Base-by-base conservation (phyloP, 2,329 filamentous ascomycete species). In the Fusarium sp. region DNA sequence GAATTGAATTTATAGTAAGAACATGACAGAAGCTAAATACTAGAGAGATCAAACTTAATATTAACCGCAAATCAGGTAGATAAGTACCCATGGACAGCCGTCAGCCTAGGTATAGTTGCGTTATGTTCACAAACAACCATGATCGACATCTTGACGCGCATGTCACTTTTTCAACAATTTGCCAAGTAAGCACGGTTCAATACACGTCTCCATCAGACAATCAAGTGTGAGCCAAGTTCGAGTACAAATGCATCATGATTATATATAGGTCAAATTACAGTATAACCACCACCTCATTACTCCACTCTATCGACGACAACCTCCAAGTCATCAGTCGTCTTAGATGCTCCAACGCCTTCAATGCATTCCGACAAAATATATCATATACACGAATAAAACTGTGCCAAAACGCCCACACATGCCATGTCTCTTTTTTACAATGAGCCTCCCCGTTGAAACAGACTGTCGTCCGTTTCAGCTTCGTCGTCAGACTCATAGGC, bases 401-500 rank as follows among this genome's bases (percentile, higher is more conserved):
- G 47, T 57, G 40, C 53, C 59, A 34, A 30, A 71, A 68, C 68
- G 67, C 73, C 67, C 54, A 28, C 41, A 37, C 23, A 64, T 64
- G 54, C 46, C 49, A 49, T 53, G 45, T 34, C 42, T 21, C 37
- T 23, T 43, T 27, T 66, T 68, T 70, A 86, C 59, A 84, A 75
- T 21, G 85, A 86, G 68, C 82, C 84, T 43, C 82, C 82, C 63
- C 76, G 80, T 62, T 75, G 69, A 21, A 76, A 67, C 28, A 74
- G 61, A 45, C 69, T 75, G 18, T 76, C 75, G 30, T 75, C 76
- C 18, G 63, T 75, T 32, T 78, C 78, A 14, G 66, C 78, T 41
- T 79, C 79, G 20, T 80, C 80, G 18, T 80, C 80, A 14, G 77
- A 78, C 41, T 78, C 79, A 32, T 78, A 78, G 13, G 75, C 77